A percentile compares a stretch with the other conserved stretches of the same genome.
These are phyloP conservation scores for Trypanosomatidae sp. DNA, from an alignment of 208 protist species.

Conservation along the genomic window DNA sequence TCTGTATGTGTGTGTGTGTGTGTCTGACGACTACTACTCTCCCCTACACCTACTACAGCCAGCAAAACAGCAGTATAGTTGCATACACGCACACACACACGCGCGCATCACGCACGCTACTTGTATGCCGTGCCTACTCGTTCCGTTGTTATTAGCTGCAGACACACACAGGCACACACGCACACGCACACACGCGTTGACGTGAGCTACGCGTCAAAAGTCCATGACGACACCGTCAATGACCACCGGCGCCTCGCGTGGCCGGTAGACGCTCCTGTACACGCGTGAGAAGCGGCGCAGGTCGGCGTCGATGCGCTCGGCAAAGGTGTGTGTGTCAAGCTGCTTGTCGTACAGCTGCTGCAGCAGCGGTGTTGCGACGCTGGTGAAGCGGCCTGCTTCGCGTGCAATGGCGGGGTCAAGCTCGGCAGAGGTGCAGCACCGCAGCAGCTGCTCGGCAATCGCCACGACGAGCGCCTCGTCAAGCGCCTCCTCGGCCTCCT, in stretches of 20 bases:
- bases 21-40: too few species aligned
- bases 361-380: conserved; percentile 23
- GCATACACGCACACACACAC: too few species aligned
- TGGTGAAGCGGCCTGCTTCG: conserved; percentile 20
- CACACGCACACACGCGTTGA: not conserved
- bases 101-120: too few species aligned
- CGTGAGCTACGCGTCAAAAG: conserved; percentile 10
- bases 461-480: conserved; percentile 49
- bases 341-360: conserved; percentile 7
- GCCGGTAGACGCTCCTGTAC: conserved; percentile 31
- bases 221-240: conserved; percentile 73
- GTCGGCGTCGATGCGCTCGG: conserved; percentile 13
- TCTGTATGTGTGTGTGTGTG: too few species aligned
- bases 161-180: not conserved
- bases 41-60: too few species aligned
- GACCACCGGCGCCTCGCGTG: conserved; percentile 44
- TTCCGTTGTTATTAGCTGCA: too few species aligned
- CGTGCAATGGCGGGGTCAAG: conserved; percentile 23
- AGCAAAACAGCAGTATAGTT: too few species aligned
- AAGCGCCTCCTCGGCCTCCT: conserved; percentile 50
- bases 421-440: conserved; percentile 54
- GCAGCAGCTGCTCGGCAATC: conserved; percentile 49
- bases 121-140: too few species aligned
- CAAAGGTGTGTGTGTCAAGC: conserved; percentile 17
- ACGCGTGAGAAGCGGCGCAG: conserved; percentile 34